phyloP scores from a whole-genome alignment of 2,329 filamentous ascomycete species.

The Fusarium succisae region DNA sequence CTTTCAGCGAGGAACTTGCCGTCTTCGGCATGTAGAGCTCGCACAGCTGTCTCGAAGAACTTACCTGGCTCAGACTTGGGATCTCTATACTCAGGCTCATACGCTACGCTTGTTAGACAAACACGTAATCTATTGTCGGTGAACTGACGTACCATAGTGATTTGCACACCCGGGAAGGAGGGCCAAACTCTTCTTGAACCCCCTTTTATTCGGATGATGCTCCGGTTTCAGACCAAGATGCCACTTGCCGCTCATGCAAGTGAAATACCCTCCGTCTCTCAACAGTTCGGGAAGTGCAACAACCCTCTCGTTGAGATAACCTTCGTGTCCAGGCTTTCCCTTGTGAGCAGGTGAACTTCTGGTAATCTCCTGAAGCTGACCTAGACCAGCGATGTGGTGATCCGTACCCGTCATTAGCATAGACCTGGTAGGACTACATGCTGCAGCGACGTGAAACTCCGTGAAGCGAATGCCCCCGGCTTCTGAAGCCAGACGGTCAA shows the following conservation, averaged over 20 bases:
- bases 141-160: slow-evolving; percentile 51
- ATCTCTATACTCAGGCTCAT: background rate
- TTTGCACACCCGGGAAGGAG: slow-evolving; percentile 56
- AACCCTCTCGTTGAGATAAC: background rate
- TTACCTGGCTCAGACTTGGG: background rate
- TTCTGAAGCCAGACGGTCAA: slow-evolving; percentile 49
- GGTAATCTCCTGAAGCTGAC: slow-evolving; percentile 58
- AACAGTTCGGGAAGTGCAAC: background rate
- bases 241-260: slow-evolving; percentile 1
- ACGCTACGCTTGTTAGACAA: background rate
- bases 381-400: slow-evolving; percentile 55
- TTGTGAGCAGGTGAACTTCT: background rate
- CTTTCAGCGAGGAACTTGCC: background rate
- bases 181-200: slow-evolving; percentile 42
- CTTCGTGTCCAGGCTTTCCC: background rate
- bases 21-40: background rate
- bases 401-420: slow-evolving; percentile 69
- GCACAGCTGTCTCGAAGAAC: background rate
- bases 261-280: background rate
- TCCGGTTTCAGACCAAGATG: background rate
- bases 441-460: slow-evolving; percentile 71
- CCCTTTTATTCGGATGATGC: background rate
- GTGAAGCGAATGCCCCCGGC: slow-evolving; percentile 65
- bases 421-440: slow-evolving; percentile 70
- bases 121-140: fast-evolving